Evolutionary conservation across 306 rosid species (phyloP).

Genomic region (Macrotyloma uniflorum): DNA sequence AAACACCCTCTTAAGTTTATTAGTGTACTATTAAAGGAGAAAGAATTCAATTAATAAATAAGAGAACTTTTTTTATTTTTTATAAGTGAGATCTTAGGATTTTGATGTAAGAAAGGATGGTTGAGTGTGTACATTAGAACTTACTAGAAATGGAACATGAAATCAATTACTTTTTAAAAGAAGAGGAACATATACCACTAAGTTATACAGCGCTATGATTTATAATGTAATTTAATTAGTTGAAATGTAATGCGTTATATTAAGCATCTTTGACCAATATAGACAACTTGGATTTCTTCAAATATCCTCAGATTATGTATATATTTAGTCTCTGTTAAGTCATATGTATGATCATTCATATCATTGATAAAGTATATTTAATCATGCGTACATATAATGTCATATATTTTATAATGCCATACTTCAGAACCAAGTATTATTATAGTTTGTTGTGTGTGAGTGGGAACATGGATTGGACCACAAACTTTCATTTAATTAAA

Average conservation of each 20-base stretch:
- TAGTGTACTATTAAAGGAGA: neutral
- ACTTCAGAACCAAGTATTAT: conserved; percentile 39
- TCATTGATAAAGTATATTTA: conserved; percentile 38
- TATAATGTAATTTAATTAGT: conserved; percentile 15
- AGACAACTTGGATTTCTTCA: conserved; percentile 31
- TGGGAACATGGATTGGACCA: conserved; percentile 61
- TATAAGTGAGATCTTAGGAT: conserved; percentile 2
- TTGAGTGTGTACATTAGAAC: conserved; percentile 18
- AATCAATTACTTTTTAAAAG: conserved; percentile 31
- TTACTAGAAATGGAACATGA: conserved; percentile 39
- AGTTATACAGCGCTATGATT: neutral
- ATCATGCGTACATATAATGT: conserved; percentile 25
- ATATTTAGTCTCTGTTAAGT: conserved; percentile 20
- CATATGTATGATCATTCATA: conserved; percentile 34
- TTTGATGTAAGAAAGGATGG: conserved; percentile 30
- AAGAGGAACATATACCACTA: neutral
- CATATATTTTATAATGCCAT: conserved; percentile 23
- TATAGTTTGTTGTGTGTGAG: conserved; percentile 40
- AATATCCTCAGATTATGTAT: neutral
- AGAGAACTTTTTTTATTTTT: neutral
- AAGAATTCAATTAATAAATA: neutral
- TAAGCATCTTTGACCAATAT: conserved; percentile 45
- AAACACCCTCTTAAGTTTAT: too few species aligned
- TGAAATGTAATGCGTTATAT: neutral
- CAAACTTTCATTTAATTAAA: conserved; percentile 42